A percentile compares a stretch with the other conserved stretches of the same genome.
phyloP scores from a whole-genome alignment of 2,329 filamentous ascomycete species.

The Colletotrichum sp. region DNA sequence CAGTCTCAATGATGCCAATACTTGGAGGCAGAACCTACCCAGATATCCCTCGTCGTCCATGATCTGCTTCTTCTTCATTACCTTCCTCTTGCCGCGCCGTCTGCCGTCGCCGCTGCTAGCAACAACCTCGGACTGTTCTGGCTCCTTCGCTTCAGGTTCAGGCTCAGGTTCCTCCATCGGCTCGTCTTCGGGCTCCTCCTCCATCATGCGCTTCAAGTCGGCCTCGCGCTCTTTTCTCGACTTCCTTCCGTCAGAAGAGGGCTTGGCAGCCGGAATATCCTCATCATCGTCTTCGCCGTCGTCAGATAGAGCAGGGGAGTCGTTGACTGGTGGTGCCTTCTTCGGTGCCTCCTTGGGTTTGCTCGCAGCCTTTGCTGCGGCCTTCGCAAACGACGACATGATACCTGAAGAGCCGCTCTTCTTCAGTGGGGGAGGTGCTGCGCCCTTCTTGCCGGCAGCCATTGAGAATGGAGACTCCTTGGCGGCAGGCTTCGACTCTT shows the following conservation, averaged over 20 bases:
- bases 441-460: constrained; percentile 43
- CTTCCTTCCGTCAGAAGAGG: constrained; percentile 37
- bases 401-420: constrained; percentile 63
- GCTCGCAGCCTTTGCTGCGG: constrained; percentile 33
- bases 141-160: constrained; percentile 38
- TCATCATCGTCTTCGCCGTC: constrained; percentile 58
- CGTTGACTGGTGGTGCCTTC: background rate
- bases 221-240: constrained; percentile 68
- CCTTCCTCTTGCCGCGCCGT: constrained; percentile 75
- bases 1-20: background rate
- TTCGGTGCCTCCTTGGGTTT: constrained; percentile 6
- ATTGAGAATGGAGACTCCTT: constrained; percentile 41
- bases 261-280: constrained; percentile 47
- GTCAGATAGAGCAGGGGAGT: constrained; percentile 50
- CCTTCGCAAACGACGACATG: constrained; percentile 81
- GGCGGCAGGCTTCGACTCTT: constrained; percentile 40
- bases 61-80: constrained; percentile 87
- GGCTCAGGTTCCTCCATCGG: constrained; percentile 45
- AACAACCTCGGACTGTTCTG: constrained; percentile 55
- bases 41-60: constrained; percentile 91
- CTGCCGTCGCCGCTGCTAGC: constrained; percentile 63
- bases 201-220: constrained; percentile 76
- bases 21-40: constrained; percentile 55
- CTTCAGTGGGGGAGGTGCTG: constrained; percentile 48
- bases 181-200: constrained; percentile 51